These are phyloP conservation scores for Pulveroboletus sp. DNA, from an alignment of 768 basidiomycete genomes.

Conservation along the genomic window DNA sequence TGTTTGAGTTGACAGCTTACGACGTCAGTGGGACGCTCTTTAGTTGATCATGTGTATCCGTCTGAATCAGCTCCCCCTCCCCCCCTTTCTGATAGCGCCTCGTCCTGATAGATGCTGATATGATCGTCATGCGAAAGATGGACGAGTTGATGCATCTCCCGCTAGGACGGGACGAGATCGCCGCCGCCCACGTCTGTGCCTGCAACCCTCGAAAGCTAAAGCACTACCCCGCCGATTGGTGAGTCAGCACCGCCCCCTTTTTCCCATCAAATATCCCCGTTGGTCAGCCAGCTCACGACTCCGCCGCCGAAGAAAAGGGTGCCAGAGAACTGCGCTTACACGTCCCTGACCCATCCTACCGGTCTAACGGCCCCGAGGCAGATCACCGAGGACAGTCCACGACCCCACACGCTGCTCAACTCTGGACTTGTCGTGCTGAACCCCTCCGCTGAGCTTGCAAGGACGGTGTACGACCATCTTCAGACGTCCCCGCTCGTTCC, in stretches of 20 bases:
- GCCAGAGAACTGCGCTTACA: constrained; percentile 88
- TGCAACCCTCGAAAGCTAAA: constrained; percentile 84
- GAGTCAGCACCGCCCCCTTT: constrained; percentile 12
- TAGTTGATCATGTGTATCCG: background rate
- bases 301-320: constrained; percentile 47
- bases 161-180: constrained; percentile 68
- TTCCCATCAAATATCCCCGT: background rate
- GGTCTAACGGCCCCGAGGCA: constrained; percentile 38
- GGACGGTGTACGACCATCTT: constrained; percentile 44
- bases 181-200: constrained; percentile 85
- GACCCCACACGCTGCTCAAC: constrained; percentile 82
- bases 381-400: constrained; percentile 42
- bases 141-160: constrained; percentile 60
- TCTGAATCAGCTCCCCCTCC: background rate
- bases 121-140: constrained; percentile 81
- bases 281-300: background rate
- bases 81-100: constrained; percentile 49
- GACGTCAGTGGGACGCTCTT: constrained; percentile 41
- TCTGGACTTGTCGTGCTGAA: constrained; percentile 82
- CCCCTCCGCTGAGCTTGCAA: constrained; percentile 56
- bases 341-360: constrained; percentile 33
- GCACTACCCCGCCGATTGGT: constrained; percentile 92
- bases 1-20: constrained; percentile 64
- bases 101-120: constrained; percentile 83
- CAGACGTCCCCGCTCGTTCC: constrained; percentile 44